Percentiles rank a stretch among this genome's conserved stretches.
phyloP scores from a whole-genome alignment of 1,284 basidiomycete species.

The Trichosporon coremiiforme region DNA sequence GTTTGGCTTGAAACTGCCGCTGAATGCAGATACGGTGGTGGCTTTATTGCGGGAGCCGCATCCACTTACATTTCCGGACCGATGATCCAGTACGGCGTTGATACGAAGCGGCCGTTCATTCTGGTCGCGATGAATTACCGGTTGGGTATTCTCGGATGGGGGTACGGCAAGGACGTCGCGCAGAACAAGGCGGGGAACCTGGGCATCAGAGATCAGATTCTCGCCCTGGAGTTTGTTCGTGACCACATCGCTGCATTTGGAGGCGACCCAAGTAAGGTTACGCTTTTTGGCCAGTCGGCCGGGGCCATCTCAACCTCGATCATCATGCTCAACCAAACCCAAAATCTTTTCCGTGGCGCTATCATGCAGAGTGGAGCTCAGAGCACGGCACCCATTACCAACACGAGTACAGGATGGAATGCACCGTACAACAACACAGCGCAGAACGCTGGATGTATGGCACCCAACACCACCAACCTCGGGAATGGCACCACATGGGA shows the following conservation, averaged over 20 bases:
- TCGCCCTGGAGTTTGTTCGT: conserved; percentile 63
- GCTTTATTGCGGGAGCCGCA: conserved; percentile 38
- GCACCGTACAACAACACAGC: conserved; percentile 31
- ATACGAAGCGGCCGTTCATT: conserved; percentile 38
- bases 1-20: not conserved
- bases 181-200: conserved; percentile 53
- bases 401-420: conserved; percentile 8
- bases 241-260: conserved; percentile 67
- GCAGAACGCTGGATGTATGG: conserved; percentile 33
- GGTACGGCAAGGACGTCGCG: conserved; percentile 44
- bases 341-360: conserved; percentile 50
- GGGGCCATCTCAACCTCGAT: conserved; percentile 32
- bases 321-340: conserved; percentile 45
- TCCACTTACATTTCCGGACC: conserved; percentile 35
- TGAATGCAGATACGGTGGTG: conserved; percentile 48
- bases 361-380: conserved; percentile 32
- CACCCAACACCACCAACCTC: conserved; percentile 18
- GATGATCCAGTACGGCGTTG: conserved; percentile 27
- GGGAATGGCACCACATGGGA: conserved; percentile 30
- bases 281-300: conserved; percentile 22
- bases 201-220: conserved; percentile 59
- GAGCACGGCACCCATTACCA: conserved; percentile 25
- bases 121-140: conserved; percentile 58
- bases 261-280: conserved; percentile 62
- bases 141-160: conserved; percentile 57